Evolutionary conservation across 2,329 filamentous ascomycete genomes (phyloP).

Genomic region (Cladophialophora psammophila): DNA sequence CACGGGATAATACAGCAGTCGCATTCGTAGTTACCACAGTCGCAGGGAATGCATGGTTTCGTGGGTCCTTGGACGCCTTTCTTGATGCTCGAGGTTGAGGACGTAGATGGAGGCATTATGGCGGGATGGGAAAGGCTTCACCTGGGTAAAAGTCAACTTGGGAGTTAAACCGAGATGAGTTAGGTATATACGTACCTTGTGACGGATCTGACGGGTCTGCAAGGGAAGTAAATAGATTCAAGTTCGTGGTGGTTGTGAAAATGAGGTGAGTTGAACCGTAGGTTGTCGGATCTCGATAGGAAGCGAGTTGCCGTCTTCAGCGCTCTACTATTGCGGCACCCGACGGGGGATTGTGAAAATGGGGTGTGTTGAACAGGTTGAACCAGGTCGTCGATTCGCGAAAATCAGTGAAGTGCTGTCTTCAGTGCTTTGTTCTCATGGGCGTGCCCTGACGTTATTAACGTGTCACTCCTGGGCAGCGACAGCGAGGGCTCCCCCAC

Average conservation of each 20-base stretch:
- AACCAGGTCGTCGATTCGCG: no score
- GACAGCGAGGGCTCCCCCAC: not conserved
- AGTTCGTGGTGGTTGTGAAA: not conserved
- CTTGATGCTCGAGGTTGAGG: conserved; percentile 35
- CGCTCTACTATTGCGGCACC: not conserved
- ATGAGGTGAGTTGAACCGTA: not conserved
- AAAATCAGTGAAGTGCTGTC: no score
- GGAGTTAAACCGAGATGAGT: not conserved
- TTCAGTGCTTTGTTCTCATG: no score
- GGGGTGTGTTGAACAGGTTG: no score
- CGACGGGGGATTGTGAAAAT: no score
- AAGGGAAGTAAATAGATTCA: not conserved
- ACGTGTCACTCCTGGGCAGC: not conserved
- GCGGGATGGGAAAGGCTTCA: not conserved
- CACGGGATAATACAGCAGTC: conserved; percentile 38
- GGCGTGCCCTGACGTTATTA: no score
- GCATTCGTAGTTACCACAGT: conserved; percentile 32
- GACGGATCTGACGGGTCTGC: not conserved
- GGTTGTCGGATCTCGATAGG: not conserved
- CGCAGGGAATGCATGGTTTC: conserved; percentile 38
- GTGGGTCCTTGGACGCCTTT: conserved; percentile 37
- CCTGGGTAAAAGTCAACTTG: not conserved
- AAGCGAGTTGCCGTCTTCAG: not conserved
- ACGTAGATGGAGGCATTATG: conserved; percentile 36
- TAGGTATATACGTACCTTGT: conserved; percentile 6